Conservation (phyloP, 2,329 filamentous ascomycete species). For the Ophioceras dolichostomum region DNA sequence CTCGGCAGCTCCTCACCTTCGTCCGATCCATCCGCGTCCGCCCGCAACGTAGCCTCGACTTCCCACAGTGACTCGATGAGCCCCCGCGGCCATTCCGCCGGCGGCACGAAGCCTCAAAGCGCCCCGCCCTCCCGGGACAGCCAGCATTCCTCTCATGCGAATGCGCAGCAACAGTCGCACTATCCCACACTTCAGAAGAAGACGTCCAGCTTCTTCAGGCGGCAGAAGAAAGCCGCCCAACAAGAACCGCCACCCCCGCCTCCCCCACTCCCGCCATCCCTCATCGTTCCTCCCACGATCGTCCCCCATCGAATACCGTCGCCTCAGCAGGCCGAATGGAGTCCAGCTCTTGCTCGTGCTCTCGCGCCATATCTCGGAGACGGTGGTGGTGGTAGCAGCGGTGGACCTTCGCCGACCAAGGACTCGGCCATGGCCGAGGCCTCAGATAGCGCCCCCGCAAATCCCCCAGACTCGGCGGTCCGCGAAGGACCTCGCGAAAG, state of each 20-base stretch:
- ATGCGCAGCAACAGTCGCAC: slow-evolving; percentile 35
- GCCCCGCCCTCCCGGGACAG: slow-evolving; percentile 40
- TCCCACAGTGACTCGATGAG: no score
- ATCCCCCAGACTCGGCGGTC: no score
- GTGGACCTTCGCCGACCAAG: slow-evolving; percentile 1
- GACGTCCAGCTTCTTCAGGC: slow-evolving; percentile 84
- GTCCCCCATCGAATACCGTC: slow-evolving; percentile 2
- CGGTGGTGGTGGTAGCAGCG: no score
- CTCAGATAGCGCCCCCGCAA: no score
- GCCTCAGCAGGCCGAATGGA: slow-evolving; percentile 29
- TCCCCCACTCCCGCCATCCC: slow-evolving; percentile 22
- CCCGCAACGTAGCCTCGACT: no score
- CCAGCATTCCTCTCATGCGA: slow-evolving; percentile 28
- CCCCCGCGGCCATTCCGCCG: no score
- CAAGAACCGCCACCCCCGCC: slow-evolving; percentile 19
- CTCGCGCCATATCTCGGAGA: slow-evolving; percentile 73
- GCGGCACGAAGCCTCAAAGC: slow-evolving; percentile 31
- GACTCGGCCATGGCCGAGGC: no score
- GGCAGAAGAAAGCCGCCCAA: slow-evolving; percentile 87
- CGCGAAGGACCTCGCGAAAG: no score
- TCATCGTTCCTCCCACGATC: slow-evolving; percentile 17
- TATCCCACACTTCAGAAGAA: slow-evolving; percentile 70
- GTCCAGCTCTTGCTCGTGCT: slow-evolving; percentile 64
- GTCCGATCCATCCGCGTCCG: no score
- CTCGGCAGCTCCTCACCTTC: no score